A percentile compares a stretch with the other conserved stretches of the same genome.
Conservation (phyloP, 2,329 filamentous ascomycete genomes). For the Ophiostoma perfectum region DNA sequence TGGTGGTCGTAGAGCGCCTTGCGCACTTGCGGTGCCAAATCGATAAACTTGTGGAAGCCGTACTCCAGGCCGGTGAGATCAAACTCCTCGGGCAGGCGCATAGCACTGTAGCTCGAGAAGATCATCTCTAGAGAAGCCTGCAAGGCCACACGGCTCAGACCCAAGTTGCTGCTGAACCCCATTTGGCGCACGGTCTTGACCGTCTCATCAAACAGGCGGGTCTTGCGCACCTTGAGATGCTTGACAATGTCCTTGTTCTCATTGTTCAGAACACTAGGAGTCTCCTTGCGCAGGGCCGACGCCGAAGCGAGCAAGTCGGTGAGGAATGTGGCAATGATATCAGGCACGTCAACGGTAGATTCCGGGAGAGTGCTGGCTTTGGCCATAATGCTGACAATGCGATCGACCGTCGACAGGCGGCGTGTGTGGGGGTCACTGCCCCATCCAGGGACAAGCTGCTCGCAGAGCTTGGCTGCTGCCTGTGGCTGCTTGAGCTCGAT, state of each 20-base stretch:
- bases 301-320: constrained; percentile 62
- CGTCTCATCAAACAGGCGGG: constrained; percentile 83
- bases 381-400: constrained; percentile 68
- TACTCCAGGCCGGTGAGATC: constrained; percentile 51
- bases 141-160: constrained; percentile 63
- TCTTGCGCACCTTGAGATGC: constrained; percentile 85
- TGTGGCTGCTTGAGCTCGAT: constrained; percentile 21
- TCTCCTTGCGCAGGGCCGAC: constrained; percentile 72
- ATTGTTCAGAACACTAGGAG: constrained; percentile 72
- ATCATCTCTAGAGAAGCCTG: constrained; percentile 68
- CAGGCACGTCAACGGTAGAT: constrained; percentile 50
- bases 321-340: constrained; percentile 63
- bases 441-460: constrained; percentile 37
- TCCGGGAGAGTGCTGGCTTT: constrained; percentile 27
- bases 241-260: constrained; percentile 81
- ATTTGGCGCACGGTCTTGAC: constrained; percentile 78
- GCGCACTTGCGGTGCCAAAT: constrained; percentile 64
- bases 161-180: constrained; percentile 81
- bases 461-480: constrained; percentile 34
- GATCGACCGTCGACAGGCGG: constrained; percentile 64
- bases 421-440: constrained; percentile 40
- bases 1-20: constrained; percentile 67
- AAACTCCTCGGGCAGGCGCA: constrained; percentile 29
- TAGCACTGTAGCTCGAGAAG: constrained; percentile 53
- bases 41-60: constrained; percentile 73